phyloP scores from a whole-genome alignment of 1,284 basidiomycete genomes.

The Rhodotorula sp. region DNA sequence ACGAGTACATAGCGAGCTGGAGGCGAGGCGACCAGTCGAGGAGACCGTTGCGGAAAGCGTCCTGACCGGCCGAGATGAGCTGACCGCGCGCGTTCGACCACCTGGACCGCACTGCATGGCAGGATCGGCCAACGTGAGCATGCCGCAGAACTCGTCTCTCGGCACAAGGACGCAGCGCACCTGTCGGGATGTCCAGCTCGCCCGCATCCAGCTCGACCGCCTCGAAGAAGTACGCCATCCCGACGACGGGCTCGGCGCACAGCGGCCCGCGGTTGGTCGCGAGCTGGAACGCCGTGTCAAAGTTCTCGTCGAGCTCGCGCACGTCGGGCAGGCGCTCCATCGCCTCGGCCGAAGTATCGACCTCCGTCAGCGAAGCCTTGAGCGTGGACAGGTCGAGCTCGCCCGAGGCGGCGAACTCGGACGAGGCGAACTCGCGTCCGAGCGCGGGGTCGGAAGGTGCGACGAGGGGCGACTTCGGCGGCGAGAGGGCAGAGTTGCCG shows the following conservation, averaged over 20 bases:
- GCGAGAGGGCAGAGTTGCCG: conserved; percentile 12
- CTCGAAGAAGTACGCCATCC: conserved; percentile 89
- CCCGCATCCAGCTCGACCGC: conserved; percentile 59
- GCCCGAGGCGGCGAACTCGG: conserved; percentile 22
- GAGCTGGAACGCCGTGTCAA: conserved; percentile 94
- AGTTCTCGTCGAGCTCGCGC: conserved; percentile 71
- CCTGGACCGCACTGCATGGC: conserved; percentile 53
- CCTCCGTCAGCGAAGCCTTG: conserved; percentile 21
- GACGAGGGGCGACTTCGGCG: conserved; percentile 12
- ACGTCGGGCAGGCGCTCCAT: conserved; percentile 40
- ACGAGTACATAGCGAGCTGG: conserved; percentile 98
- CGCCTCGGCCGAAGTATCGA: conserved; percentile 8
- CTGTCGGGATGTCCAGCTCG: conserved; percentile 50
- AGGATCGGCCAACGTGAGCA: too few species aligned
- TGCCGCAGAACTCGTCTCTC: too few species aligned
- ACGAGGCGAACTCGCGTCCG: conserved; percentile 34
- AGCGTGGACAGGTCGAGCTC: conserved; percentile 31
- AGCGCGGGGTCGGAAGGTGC: conserved; percentile 21
- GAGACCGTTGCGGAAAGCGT: conserved; percentile 82
- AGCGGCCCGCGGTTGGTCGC: conserved; percentile 91
- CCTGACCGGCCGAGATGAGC: conserved; percentile 84
- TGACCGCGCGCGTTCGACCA: conserved; percentile 71
- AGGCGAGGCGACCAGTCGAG: conserved; percentile 97
- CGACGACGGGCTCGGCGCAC: conserved; percentile 92
- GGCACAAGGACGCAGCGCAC: not conserved